These are phyloP conservation scores for Lentinula edodes DNA, from an alignment of 768 basidiomycete species.

Conservation along the genomic window DNA sequence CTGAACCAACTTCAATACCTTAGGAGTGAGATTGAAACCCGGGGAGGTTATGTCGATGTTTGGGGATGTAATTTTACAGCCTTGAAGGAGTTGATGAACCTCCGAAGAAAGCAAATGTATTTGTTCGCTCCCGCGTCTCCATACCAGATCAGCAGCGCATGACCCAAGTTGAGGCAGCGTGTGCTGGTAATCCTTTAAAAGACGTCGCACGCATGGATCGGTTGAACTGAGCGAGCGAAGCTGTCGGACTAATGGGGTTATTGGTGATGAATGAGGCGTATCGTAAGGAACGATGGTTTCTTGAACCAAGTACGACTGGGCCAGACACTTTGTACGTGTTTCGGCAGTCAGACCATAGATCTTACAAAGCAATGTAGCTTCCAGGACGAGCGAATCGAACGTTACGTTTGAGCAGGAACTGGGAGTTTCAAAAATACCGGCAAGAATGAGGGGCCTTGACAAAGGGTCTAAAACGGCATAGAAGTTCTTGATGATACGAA, in stretches of 20 bases:
- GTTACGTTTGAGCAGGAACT: conserved; percentile 34
- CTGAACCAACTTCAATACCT: conserved; percentile 57
- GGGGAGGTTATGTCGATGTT: conserved; percentile 50
- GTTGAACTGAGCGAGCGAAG: conserved; percentile 40
- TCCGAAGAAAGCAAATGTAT: background rate
- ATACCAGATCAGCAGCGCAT: conserved; percentile 67
- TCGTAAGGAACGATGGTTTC: conserved; percentile 57
- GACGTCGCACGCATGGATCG: conserved; percentile 24
- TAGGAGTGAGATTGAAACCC: conserved; percentile 64
- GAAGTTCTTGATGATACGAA: background rate
- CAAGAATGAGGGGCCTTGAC: background rate
- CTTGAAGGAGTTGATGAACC: conserved; percentile 32
- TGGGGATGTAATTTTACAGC: conserved; percentile 62
- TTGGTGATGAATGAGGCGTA: conserved; percentile 21
- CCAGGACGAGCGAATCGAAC: conserved; percentile 33
- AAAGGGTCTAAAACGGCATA: background rate
- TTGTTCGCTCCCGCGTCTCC: conserved; percentile 44
- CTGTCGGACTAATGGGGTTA: conserved; percentile 39
- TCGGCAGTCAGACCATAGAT: conserved; percentile 29
- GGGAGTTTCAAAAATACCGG: conserved; percentile 32
- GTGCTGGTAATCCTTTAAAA: conserved; percentile 42
- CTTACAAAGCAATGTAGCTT: conserved; percentile 32
- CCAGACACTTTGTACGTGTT: conserved; percentile 24
- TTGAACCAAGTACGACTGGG: conserved; percentile 32
- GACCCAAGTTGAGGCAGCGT: conserved; percentile 52